phyloP scores from a whole-genome alignment of 129 eudicot species.

The Erigeron canadensis region DNA sequence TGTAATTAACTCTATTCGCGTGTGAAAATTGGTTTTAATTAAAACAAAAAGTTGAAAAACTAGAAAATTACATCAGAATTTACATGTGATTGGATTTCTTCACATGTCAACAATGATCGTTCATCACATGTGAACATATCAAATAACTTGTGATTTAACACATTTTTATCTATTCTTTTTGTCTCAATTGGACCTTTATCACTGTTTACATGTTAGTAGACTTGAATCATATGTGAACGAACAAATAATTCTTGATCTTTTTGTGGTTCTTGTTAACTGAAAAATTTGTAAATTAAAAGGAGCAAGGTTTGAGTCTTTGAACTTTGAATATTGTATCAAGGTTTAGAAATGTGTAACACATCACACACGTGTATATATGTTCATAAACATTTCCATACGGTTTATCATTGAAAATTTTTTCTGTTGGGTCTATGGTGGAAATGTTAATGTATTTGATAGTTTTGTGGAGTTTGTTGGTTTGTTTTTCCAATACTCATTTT shows the following conservation, averaged over 20 bases:
- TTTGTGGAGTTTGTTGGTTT: slow-evolving; percentile 4
- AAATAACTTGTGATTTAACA: no score
- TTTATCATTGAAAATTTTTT: neutral
- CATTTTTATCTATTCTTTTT: no score
- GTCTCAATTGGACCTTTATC: no score
- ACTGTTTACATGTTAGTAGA: no score
- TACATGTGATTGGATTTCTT: no score
- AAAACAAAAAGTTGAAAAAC: no score
- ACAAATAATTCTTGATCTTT: neutral
- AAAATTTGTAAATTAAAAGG: neutral
- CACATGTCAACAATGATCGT: no score
- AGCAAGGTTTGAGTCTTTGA: neutral
- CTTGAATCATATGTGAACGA: no score
- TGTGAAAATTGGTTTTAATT: no score
- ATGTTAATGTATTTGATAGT: slow-evolving; percentile 4
- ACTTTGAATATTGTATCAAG: slow-evolving; percentile 1
- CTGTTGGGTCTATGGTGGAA: neutral
- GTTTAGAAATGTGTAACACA: neutral
- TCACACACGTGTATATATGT: neutral
- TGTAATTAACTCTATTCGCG: no score
- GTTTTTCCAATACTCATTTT: neutral
- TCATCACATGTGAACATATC: no score
- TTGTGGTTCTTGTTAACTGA: neutral
- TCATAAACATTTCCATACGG: neutral
- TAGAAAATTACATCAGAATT: no score